Base-by-base conservation (phyloP, 2,329 filamentous ascomycete genomes). In the Thielaviopsis populi region DNA sequence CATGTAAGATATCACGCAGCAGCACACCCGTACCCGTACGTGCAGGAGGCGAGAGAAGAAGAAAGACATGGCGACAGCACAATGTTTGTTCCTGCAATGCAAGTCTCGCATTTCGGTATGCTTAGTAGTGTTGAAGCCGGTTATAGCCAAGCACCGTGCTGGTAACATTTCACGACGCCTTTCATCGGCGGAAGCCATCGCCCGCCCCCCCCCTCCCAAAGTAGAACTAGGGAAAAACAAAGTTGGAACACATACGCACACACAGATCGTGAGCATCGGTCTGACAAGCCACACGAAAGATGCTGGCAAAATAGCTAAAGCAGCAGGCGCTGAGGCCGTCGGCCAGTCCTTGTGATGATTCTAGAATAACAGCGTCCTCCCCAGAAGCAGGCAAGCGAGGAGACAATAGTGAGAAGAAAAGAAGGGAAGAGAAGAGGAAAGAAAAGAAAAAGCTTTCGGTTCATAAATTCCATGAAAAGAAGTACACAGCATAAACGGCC, bases 311-410 rank as follows among this genome's bases (percentile, higher is more conserved):
- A n/a, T 17, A 43, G 33, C 13, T 24, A 59, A 59, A 11, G 15
- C 15, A 17, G 7, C 59, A 61, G n/a, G 59, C 41, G 41, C 59
- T n/a, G 59, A 48, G 58, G n/a, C 53, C 53, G 37, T 56, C 53
- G 24, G 53, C 24, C 53, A 37, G 27, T 10, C 53, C 53, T 56
- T 56, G 53, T 5, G 24, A 56, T 19, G 2, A 8, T 56, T 56
- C 27, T 22, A 37, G 30, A 56, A 56, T 3, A 30, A 19, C 46
- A 27, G 24, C 15, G 3, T 19, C 24, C 46, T 15, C 46, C 22
- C 24, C 10, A 15, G 24, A 27, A 5, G 24, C 17, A 46, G 5
- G 43, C 10, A 15, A 24, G 11, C 22, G 10, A 48, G 46, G 19
- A 24, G 46, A 8, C 30, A 33, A 33, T 37, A 19, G 2, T 46